These are phyloP conservation scores for Microbotryomycetes sp. DNA, from an alignment of 1,284 basidiomycete species.

Conservation along the genomic window DNA sequence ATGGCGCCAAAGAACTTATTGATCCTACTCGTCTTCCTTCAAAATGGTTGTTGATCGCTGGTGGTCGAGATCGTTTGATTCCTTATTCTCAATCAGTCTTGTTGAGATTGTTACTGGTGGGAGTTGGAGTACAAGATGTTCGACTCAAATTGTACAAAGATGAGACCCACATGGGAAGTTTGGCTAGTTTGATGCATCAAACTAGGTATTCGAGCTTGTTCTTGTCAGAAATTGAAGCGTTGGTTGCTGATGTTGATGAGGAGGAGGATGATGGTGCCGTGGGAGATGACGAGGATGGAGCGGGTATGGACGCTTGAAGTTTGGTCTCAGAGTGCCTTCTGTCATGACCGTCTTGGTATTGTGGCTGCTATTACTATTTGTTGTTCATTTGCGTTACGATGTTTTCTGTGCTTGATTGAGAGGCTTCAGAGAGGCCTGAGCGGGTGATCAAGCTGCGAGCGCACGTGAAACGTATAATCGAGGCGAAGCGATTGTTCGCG, in stretches of 20 bases:
- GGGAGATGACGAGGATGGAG: too few species aligned
- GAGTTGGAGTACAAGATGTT: slow-evolving; percentile 39
- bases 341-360: too few species aligned
- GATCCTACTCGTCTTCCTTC: slow-evolving; percentile 38
- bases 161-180: slow-evolving; percentile 10
- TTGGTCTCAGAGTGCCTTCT: too few species aligned
- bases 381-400: too few species aligned
- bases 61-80: slow-evolving; percentile 39
- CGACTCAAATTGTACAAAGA: slow-evolving; percentile 40
- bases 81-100: slow-evolving; percentile 41
- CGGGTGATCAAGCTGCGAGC: too few species aligned
- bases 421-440: too few species aligned
- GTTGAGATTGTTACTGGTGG: slow-evolving; percentile 40
- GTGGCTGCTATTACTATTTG: too few species aligned
- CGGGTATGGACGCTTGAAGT: too few species aligned
- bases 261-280: too few species aligned
- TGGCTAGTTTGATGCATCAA: slow-evolving; percentile 24
- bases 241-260: slow-evolving; percentile 1
- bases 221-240: slow-evolving; percentile 12
- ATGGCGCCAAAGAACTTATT: slow-evolving; percentile 40
- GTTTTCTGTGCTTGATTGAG: too few species aligned
- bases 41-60: slow-evolving; percentile 41
- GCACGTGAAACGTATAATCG: too few species aligned
- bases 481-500: too few species aligned
- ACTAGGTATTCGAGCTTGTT: slow-evolving; percentile 21